Evolutionary conservation across 2,329 filamentous ascomycete species (phyloP).

Genomic region (Ustulina deusta): DNA sequence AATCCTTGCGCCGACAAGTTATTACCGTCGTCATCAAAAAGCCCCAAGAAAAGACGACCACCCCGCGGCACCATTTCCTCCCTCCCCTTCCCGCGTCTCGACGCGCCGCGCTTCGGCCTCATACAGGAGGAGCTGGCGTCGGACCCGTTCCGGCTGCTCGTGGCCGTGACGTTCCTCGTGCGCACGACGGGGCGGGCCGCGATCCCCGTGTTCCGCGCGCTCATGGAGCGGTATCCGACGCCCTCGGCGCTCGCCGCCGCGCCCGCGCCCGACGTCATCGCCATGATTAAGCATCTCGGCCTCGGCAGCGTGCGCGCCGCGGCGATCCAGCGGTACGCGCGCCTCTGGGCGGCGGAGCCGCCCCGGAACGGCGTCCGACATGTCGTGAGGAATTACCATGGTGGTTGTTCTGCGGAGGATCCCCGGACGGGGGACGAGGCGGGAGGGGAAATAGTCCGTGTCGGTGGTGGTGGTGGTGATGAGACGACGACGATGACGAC

Average conservation of each 20-base stretch:
- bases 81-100: conserved; percentile 76
- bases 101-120: conserved; percentile 75
- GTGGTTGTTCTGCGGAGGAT: neutral
- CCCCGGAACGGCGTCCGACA: conserved; percentile 70
- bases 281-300: conserved; percentile 76
- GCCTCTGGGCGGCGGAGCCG: conserved; percentile 72
- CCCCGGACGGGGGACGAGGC: neutral
- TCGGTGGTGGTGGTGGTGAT: neutral
- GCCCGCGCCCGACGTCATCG: conserved; percentile 65
- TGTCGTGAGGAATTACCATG: conserved; percentile 61
- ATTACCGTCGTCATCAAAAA: conserved; percentile 37
- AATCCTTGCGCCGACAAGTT: too few relatives aligned
- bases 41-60: conserved; percentile 50
- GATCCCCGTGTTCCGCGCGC: conserved; percentile 77
- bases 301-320: conserved; percentile 75
- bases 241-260: conserved; percentile 71
- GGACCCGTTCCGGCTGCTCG: conserved; percentile 82
- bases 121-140: conserved; percentile 83
- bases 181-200: conserved; percentile 80
- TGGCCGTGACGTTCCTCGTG: conserved; percentile 88
- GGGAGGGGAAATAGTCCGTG: neutral
- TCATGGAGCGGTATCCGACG: conserved; percentile 77
- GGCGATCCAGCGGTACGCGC: conserved; percentile 77
- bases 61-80: conserved; percentile 62
- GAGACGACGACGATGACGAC: conserved; percentile 42